Evolutionary conservation across 2,329 filamentous ascomycete species (phyloP).

Genomic region (Penicillium sp.): DNA sequence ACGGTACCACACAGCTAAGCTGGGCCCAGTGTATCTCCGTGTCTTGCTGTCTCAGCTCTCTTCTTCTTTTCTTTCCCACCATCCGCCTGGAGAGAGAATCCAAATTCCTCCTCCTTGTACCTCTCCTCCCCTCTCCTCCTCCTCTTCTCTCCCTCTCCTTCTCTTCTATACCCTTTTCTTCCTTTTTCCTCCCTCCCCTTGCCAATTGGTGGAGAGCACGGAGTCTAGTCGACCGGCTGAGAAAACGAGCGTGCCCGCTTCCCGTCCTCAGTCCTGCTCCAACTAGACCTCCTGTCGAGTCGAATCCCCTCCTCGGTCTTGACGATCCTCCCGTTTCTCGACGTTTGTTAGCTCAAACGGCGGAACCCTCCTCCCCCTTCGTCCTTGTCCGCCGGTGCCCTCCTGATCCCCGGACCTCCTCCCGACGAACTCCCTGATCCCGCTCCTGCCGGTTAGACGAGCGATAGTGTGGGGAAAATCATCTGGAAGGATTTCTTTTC

Average conservation of each 20-base stretch:
- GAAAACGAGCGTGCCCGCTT: conserved; percentile 31
- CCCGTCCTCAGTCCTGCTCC: conserved; percentile 35
- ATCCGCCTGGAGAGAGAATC: conserved; percentile 49
- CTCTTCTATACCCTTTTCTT: conserved; percentile 40
- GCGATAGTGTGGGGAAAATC: conserved; percentile 38
- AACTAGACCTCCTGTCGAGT: conserved; percentile 44
- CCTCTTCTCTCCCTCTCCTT: conserved; percentile 38
- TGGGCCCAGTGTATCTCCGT: conserved; percentile 31
- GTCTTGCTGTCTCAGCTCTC: conserved; percentile 33
- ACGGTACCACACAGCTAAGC: conserved; percentile 32
- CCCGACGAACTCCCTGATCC: conserved; percentile 40
- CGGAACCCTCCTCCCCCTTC: conserved; percentile 29
- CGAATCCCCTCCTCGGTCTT: conserved; percentile 44
- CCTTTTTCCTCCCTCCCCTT: conserved; percentile 35
- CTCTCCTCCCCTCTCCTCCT: conserved; percentile 35
- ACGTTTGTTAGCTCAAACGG: conserved; percentile 49
- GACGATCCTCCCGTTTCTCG: conserved; percentile 38
- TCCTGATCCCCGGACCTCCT: conserved; percentile 32
- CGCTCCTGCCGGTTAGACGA: conserved; percentile 47
- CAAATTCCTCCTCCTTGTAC: conserved; percentile 42
- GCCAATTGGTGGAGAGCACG: conserved; percentile 46
- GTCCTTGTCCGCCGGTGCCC: conserved; percentile 36
- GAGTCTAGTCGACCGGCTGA: conserved; percentile 41
- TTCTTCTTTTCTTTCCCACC: conserved; percentile 43
- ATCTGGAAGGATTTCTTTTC: conserved; percentile 22